Evolutionary conservation across 257 asterid genomes (phyloP).

Genomic region (Fraxinus americana): DNA sequence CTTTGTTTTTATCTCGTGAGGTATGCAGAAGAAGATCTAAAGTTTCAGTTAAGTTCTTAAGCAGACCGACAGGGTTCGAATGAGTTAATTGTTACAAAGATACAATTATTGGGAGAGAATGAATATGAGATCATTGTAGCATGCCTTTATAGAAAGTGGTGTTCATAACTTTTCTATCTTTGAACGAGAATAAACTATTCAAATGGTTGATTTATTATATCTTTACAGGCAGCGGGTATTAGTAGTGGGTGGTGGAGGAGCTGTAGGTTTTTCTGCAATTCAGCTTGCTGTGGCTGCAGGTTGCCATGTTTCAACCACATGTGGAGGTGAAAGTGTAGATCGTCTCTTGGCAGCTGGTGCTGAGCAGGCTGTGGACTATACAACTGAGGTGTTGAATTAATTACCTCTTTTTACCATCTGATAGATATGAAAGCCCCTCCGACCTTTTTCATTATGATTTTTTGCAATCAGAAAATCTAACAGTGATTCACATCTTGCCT

Average conservation of each 20-base stretch:
- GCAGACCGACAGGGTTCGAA: no score
- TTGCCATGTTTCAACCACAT: slow-evolving; percentile 88
- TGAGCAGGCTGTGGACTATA: slow-evolving; percentile 84
- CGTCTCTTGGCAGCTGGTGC: slow-evolving; percentile 86
- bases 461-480: no score
- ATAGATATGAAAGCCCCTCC: no score
- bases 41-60: neutral
- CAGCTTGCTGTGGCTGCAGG: slow-evolving; percentile 95
- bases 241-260: slow-evolving; percentile 97
- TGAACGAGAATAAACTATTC: neutral
- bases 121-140: no score
- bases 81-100: no score
- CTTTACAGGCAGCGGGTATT: slow-evolving; percentile 72
- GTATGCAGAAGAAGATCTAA: slow-evolving; percentile 5
- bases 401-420: slow-evolving; percentile 9
- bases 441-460: no score
- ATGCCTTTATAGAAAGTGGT: neutral
- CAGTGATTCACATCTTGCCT: neutral
- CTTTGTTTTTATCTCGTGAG: neutral
- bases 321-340: slow-evolving; percentile 73
- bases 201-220: slow-evolving; percentile 25
- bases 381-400: slow-evolving; percentile 62
- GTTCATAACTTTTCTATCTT: neutral
- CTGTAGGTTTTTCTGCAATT: slow-evolving; percentile 96
- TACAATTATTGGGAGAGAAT: no score